phyloP scores from a whole-genome alignment of 129 eudicot genomes.

The Helianthus tuberosus region DNA sequence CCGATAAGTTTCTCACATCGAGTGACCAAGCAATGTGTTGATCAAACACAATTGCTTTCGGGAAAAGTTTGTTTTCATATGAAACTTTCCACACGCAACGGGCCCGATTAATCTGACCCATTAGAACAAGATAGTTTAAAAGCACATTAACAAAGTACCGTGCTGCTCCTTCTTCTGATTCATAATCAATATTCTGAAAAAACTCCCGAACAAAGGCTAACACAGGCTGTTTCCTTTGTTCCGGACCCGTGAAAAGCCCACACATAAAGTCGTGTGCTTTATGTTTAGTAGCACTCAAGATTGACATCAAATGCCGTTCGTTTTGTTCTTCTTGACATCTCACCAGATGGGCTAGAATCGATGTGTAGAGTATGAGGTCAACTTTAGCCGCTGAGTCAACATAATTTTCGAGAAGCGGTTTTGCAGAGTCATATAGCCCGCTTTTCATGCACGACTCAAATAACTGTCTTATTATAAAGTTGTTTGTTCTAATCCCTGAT shows the following conservation, averaged over 20 bases:
- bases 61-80: constrained; percentile 92
- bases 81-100: constrained; percentile 99
- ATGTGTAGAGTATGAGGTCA: constrained; percentile 93
- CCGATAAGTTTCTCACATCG: constrained; percentile 92
- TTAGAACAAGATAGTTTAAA: constrained; percentile 87
- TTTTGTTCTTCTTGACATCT: constrained; percentile 93
- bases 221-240: constrained; percentile 92
- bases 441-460: constrained; percentile 99
- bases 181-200: constrained; percentile 92
- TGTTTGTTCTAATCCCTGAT: constrained; percentile 87
- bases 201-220: constrained; percentile 85
- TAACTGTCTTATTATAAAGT: constrained; percentile 84
- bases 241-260: constrained; percentile 96
- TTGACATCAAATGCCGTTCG: constrained; percentile 88
- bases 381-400: constrained; percentile 86
- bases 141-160: constrained; percentile 93
- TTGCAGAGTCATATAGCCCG: constrained; percentile 87
- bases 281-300: constrained; percentile 76
- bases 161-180: constrained; percentile 89
- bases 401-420: constrained; percentile 93
- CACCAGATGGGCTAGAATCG: constrained; percentile 91
- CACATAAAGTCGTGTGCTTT: constrained; percentile 90
- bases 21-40: constrained; percentile 99
- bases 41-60: constrained; percentile 97
- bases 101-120: constrained; percentile 98